Conservation (phyloP, 148 eudicot species). For the Agrostemma githago region DNA sequence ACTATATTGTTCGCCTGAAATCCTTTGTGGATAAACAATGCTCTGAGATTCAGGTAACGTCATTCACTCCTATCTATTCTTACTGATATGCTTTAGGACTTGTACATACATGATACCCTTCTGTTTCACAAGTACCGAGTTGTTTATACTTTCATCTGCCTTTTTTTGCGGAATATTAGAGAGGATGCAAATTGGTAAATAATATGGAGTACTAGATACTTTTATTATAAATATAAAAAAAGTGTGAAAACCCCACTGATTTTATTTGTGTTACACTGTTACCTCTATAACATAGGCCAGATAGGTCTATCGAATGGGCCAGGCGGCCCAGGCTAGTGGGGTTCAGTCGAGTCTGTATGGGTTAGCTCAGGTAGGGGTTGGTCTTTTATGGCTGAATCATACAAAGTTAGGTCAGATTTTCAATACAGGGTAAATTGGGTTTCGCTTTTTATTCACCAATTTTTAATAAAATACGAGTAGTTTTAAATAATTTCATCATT, state of each 20-base stretch:
- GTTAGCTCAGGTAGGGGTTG: neutral
- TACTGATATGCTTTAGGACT: neutral
- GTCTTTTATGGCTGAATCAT: too few species aligned
- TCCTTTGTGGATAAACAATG: constrained; percentile 85
- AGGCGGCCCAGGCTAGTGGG: neutral
- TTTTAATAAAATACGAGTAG: too few species aligned
- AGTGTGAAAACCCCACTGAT: neutral
- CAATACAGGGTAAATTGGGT: too few species aligned
- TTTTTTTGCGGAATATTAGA: neutral
- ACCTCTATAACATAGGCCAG: neutral
- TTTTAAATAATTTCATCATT: too few species aligned
- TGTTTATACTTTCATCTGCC: neutral
- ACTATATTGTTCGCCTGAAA: constrained; percentile 68
- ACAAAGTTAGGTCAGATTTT: too few species aligned
- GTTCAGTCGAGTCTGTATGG: neutral
- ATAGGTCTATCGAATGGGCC: neutral
- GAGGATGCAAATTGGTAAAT: neutral
- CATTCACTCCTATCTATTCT: neutral
- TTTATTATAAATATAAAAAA: too few species aligned
- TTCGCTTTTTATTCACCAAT: too few species aligned
- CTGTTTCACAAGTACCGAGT: neutral
- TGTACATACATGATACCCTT: neutral
- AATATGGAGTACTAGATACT: too few species aligned
- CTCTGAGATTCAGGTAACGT: constrained; percentile 80
- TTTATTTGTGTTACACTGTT: neutral